Evolutionary conservation across 2,329 filamentous ascomycete genomes (phyloP).

Genomic region (Stylonectria norvegica): DNA sequence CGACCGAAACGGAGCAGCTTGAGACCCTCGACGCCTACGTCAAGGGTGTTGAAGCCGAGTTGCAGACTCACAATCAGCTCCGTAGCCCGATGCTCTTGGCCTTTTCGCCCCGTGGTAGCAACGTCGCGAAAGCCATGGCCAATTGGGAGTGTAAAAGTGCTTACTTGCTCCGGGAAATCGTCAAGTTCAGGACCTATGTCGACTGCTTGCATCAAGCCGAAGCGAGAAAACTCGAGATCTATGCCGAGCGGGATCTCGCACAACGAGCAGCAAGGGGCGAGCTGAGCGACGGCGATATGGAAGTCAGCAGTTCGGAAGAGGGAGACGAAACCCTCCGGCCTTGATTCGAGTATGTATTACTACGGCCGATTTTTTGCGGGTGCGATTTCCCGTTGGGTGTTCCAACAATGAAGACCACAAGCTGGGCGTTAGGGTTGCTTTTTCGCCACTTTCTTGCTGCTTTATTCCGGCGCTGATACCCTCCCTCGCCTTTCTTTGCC

Average conservation of each 20-base stretch:
- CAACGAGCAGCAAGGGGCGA: slow-evolving; percentile 48
- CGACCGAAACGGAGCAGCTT: slow-evolving; percentile 79
- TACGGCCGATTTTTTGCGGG: slow-evolving; percentile 9
- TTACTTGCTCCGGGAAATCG: slow-evolving; percentile 87
- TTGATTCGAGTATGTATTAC: slow-evolving; percentile 21
- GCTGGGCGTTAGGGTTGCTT: slow-evolving; percentile 6
- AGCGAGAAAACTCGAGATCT: slow-evolving; percentile 66
- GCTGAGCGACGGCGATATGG: slow-evolving; percentile 39
- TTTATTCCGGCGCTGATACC: slow-evolving; percentile 20
- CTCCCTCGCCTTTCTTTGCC: slow-evolving; percentile 18
- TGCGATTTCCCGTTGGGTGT: slow-evolving; percentile 1
- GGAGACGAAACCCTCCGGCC: slow-evolving; percentile 35
- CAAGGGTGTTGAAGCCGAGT: slow-evolving; percentile 77
- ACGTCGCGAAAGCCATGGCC: slow-evolving; percentile 78
- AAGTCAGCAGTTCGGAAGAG: slow-evolving; percentile 32
- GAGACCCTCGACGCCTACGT: slow-evolving; percentile 74
- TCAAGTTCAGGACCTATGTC: slow-evolving; percentile 95
- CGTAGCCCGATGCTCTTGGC: slow-evolving; percentile 84
- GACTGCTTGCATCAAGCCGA: slow-evolving; percentile 75
- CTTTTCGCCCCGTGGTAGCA: slow-evolving; percentile 79
- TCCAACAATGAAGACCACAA: slow-evolving; percentile 9
- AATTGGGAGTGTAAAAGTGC: slow-evolving; percentile 98
- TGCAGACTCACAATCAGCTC: slow-evolving; percentile 83
- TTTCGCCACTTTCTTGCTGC: slow-evolving; percentile 6
- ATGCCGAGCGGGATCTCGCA: slow-evolving; percentile 55